phyloP scores from a whole-genome alignment of 805 yeast genomes.

The Barnettozyma californica region DNA sequence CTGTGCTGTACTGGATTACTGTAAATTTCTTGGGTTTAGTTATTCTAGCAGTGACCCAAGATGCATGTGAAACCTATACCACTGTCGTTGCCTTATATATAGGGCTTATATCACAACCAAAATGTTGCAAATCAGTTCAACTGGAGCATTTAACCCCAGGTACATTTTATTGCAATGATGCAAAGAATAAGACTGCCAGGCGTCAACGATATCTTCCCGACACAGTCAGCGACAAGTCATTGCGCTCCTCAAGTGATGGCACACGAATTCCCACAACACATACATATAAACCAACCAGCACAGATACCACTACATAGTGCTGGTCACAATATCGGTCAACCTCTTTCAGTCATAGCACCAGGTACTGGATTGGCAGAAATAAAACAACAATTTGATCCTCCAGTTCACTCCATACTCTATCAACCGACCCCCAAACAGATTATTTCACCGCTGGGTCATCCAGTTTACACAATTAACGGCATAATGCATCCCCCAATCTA shows the following conservation, averaged over 20 bases:
- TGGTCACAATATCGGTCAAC: neutral
- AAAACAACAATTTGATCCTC: neutral
- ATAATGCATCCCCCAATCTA: too few species aligned
- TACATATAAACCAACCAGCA: neutral
- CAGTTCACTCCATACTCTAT: neutral
- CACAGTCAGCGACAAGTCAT: neutral
- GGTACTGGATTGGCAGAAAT: neutral
- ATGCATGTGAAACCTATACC: too few species aligned
- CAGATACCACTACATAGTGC: slow-evolving; percentile 1
- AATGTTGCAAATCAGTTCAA: too few species aligned
- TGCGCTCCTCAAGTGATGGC: neutral
- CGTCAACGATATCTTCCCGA: slow-evolving; percentile 23
- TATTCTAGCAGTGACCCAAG: too few species aligned
- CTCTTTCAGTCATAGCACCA: neutral
- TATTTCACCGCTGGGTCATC: too few species aligned
- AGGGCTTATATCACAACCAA: too few species aligned
- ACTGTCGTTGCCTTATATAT: too few species aligned
- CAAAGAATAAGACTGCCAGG: slow-evolving; percentile 23
- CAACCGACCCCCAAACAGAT: neutral
- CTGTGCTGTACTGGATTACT: too few species aligned
- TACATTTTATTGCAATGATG: slow-evolving; percentile 1
- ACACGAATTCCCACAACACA: neutral
- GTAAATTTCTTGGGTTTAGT: too few species aligned
- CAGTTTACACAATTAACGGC: too few species aligned
- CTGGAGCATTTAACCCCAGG: too few species aligned